Conservation (phyloP, 108 stramenopile genomes). For the Nannochloropsis granulata region DNA sequence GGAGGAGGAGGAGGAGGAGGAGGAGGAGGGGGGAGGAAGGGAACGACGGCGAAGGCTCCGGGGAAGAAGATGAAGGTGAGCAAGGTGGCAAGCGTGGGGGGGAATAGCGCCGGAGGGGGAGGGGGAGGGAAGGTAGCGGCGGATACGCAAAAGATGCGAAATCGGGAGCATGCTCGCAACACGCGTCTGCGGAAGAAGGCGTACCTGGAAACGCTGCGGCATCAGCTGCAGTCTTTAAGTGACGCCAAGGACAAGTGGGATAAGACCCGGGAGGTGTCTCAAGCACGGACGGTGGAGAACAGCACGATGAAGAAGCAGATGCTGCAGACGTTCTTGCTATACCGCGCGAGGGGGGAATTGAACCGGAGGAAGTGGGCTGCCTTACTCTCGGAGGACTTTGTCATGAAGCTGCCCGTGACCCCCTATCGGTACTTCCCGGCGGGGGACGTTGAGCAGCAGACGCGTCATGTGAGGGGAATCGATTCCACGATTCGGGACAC, state of each 20-base stretch:
- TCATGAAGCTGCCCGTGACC: conserved; percentile 1
- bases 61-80: neutral
- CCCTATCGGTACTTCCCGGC: conserved; percentile 57
- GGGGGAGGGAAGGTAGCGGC: neutral
- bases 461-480: conserved; percentile 67
- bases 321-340: conserved; percentile 12
- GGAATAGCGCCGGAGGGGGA: neutral
- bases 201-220: conserved; percentile 76
- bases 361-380: conserved; percentile 41
- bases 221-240: conserved; percentile 68
- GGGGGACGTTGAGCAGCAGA: conserved; percentile 52
- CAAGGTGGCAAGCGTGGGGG: neutral
- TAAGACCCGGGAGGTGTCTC: conserved; percentile 27
- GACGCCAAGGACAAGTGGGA: conserved; percentile 62
- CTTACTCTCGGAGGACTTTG: conserved; percentile 61
- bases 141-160: conserved; percentile 36
- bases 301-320: conserved; percentile 47
- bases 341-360: neutral
- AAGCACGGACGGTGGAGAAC: conserved; percentile 49
- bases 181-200: conserved; percentile 90
- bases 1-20: neutral
- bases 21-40: neutral
- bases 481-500: conserved; percentile 79
- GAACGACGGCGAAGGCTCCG: no score
- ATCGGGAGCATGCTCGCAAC: conserved; percentile 90